These are phyloP conservation scores for Haematococcus sp. DNA, from an alignment of 139 green algal species.

Conservation along the genomic window DNA sequence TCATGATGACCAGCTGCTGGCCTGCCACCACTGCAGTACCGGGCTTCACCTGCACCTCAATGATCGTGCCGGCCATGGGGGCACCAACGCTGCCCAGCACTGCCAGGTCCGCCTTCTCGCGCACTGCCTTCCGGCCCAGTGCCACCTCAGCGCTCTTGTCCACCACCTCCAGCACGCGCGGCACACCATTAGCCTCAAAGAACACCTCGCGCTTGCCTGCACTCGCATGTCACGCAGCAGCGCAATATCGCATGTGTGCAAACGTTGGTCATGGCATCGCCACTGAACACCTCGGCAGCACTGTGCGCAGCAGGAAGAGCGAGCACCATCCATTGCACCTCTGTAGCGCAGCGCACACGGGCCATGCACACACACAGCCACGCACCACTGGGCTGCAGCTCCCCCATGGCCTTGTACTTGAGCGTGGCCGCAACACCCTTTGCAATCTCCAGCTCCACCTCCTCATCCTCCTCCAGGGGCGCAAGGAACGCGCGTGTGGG, in stretches of 20 bases:
- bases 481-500: slow-evolving; percentile 85
- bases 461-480: slow-evolving; percentile 85
- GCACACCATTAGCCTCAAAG: slow-evolving; percentile 92
- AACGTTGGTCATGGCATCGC: background rate
- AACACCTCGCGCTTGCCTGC: slow-evolving; percentile 82
- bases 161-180: slow-evolving; percentile 78
- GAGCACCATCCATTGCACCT: background rate
- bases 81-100: slow-evolving; percentile 67
- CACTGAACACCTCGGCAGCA: background rate
- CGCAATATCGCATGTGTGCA: background rate
- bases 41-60: slow-evolving; percentile 66
- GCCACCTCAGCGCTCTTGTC: slow-evolving; percentile 33
- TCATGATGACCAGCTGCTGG: slow-evolving; percentile 81
- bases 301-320: background rate
- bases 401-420: slow-evolving; percentile 75
- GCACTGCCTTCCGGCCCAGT: slow-evolving; percentile 40
- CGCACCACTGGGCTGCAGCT: slow-evolving; percentile 61
- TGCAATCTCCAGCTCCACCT: slow-evolving; percentile 73
- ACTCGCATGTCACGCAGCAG: background rate
- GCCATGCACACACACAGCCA: slow-evolving; percentile 3
- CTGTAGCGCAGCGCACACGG: no score
- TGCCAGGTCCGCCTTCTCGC: slow-evolving; percentile 36
- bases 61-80: slow-evolving; percentile 89
- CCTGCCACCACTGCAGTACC: slow-evolving; percentile 68
- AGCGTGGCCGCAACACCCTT: slow-evolving; percentile 48